Evolutionary conservation across 2,329 filamentous ascomycete species (phyloP).

Genomic region (Monosporascus sp.): DNA sequence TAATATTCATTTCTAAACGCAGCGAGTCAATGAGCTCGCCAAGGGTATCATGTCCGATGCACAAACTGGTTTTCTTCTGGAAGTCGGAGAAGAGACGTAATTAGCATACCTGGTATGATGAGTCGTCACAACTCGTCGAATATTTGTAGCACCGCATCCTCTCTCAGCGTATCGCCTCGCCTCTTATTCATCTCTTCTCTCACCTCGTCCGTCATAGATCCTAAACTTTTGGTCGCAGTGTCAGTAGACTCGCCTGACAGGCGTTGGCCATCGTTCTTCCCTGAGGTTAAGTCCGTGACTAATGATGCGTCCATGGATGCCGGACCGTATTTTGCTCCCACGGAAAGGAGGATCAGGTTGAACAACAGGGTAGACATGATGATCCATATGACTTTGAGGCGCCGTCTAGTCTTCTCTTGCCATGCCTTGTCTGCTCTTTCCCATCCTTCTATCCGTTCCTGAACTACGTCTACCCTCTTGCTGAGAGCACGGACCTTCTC

Average conservation of each 20-base stretch:
- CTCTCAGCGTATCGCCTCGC: constrained; percentile 11
- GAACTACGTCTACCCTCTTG: constrained; percentile 58
- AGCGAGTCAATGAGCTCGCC: neutral
- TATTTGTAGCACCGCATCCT: constrained; percentile 23
- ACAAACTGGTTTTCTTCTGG: neutral
- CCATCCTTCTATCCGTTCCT: constrained; percentile 60
- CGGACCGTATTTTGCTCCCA: constrained; percentile 29
- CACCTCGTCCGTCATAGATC: constrained; percentile 20
- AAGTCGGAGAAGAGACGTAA: neutral
- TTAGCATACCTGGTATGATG: neutral
- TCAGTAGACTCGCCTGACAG: constrained; percentile 6
- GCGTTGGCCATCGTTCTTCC: constrained; percentile 3
- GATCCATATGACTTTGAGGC: constrained; percentile 60
- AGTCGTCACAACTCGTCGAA: constrained; percentile 27
- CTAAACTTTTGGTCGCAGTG: constrained; percentile 17
- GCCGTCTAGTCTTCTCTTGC: constrained; percentile 60
- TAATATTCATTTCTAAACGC: neutral
- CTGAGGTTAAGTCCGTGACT: constrained; percentile 7
- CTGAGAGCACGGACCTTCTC: constrained; percentile 55
- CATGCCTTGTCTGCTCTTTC: constrained; percentile 62
- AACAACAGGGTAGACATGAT: constrained; percentile 47
- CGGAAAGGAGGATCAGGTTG: constrained; percentile 39
- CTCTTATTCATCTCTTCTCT: constrained; percentile 21
- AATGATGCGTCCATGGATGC: constrained; percentile 11
- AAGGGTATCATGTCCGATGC: neutral